A percentile compares a stretch with the other conserved stretches of the same genome.
Evolutionary conservation across 129 eudicot species (phyloP).

Genomic region (Saussurea involucrata): DNA sequence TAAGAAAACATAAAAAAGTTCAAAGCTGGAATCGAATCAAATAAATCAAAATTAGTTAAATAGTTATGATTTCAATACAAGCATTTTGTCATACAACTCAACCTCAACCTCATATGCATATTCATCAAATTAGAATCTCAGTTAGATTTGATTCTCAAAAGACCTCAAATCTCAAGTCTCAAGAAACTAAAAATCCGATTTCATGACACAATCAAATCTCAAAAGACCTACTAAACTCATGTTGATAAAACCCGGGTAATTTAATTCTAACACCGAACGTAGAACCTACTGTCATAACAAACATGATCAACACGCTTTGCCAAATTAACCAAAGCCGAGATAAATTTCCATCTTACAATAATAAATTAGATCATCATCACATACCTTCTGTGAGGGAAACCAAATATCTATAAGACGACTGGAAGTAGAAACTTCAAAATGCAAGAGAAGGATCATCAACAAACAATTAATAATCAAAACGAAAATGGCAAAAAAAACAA

Average conservation of each 20-base stretch:
- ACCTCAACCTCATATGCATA: too few species aligned
- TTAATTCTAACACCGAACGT: background rate
- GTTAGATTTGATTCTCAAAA: background rate
- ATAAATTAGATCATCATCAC: background rate
- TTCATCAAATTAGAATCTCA: too few species aligned
- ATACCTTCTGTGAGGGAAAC: slow-evolving; percentile 13
- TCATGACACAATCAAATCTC: background rate
- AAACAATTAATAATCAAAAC: slow-evolving; percentile 6
- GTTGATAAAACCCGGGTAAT: background rate
- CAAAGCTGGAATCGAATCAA: too few species aligned
- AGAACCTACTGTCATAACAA: background rate
- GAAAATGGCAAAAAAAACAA: background rate
- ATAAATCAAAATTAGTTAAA: too few species aligned
- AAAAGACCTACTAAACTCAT: background rate
- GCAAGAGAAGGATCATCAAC: background rate
- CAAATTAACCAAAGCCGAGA: background rate
- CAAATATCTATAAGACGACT: background rate
- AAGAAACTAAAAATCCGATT: background rate
- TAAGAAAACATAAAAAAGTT: too few species aligned
- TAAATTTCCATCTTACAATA: background rate
- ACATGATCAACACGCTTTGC: background rate
- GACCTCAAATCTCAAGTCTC: background rate
- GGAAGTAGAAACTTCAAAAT: slow-evolving; percentile 16
- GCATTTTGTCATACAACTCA: too few species aligned
- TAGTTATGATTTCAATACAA: too few species aligned